Percentiles rank a stretch among this genome's conserved stretches.
phyloP scores from a whole-genome alignment of 768 basidiomycete species.

The Leccinum variicolor region DNA sequence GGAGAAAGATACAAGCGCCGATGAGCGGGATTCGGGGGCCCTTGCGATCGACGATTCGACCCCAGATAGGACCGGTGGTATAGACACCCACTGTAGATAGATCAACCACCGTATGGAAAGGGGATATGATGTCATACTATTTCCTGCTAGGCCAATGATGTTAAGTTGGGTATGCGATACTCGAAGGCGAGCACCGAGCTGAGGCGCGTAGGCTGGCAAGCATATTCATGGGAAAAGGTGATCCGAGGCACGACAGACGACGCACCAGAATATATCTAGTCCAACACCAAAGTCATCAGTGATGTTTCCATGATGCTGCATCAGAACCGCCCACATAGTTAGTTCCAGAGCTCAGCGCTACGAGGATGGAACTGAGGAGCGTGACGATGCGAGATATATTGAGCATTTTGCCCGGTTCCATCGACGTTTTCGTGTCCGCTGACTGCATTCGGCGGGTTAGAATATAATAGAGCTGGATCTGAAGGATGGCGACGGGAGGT shows the following conservation, averaged over 20 bases:
- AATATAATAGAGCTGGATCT: background rate
- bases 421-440: slow-evolving; percentile 9
- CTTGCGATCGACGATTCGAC: slow-evolving; percentile 67
- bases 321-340: slow-evolving; percentile 57
- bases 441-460: slow-evolving; percentile 6
- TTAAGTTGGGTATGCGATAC: slow-evolving; percentile 82
- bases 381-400: slow-evolving; percentile 44
- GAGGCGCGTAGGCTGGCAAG: slow-evolving; percentile 74
- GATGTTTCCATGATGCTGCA: background rate
- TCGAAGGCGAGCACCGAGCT: slow-evolving; percentile 71
- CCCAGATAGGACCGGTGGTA: slow-evolving; percentile 72
- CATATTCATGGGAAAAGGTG: background rate
- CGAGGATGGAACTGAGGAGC: slow-evolving; percentile 54
- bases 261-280: slow-evolving; percentile 31
- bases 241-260: background rate
- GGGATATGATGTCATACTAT: slow-evolving; percentile 42
- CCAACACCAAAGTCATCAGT: background rate
- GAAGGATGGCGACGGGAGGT: background rate
- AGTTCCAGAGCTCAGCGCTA: slow-evolving; percentile 64
- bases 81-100: slow-evolving; percentile 65
- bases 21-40: slow-evolving; percentile 71
- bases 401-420: slow-evolving; percentile 28
- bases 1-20: slow-evolving; percentile 54
- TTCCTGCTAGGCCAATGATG: slow-evolving; percentile 76
- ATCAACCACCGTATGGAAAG: background rate